A percentile compares a stretch with the other conserved stretches of the same genome.
Evolutionary conservation across 2,329 filamentous ascomycete genomes (phyloP).

Genomic region (Leptodontidium sp.): DNA sequence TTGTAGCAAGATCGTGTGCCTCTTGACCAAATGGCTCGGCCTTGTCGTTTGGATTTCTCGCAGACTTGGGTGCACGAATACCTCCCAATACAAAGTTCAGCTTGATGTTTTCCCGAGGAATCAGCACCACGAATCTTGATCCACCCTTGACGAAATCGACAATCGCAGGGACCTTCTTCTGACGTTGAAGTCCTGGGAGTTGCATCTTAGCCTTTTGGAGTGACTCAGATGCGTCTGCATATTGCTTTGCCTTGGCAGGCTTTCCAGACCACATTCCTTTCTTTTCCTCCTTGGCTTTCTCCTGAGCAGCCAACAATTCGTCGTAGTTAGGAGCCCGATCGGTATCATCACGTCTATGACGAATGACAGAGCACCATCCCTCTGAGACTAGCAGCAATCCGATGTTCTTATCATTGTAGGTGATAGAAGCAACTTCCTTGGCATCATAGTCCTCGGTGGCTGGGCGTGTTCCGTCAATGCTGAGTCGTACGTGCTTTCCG

Average conservation of each 20-base stretch:
- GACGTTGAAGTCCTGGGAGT: slow-evolving; percentile 83
- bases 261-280: slow-evolving; percentile 97
- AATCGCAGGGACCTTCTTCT: slow-evolving; percentile 90
- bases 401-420: slow-evolving; percentile 85
- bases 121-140: slow-evolving; percentile 88
- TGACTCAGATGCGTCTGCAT: slow-evolving; percentile 89
- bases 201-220: slow-evolving; percentile 96
- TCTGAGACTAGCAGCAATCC: slow-evolving; percentile 87
- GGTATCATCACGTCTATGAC: slow-evolving; percentile 92
- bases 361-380: slow-evolving; percentile 92
- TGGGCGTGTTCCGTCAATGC: slow-evolving; percentile 88
- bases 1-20: slow-evolving; percentile 89
- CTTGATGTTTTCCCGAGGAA: slow-evolving; percentile 93
- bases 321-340: slow-evolving; percentile 96
- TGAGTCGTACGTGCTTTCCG: slow-evolving; percentile 92
- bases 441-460: slow-evolving; percentile 92
- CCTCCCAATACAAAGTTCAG: slow-evolving; percentile 94
- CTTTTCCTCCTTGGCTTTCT: slow-evolving; percentile 82
- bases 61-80: slow-evolving; percentile 88
- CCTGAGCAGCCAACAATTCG: slow-evolving; percentile 81
- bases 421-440: slow-evolving; percentile 91
- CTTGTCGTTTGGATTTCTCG: slow-evolving; percentile 77
- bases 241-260: slow-evolving; percentile 81
- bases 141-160: slow-evolving; percentile 99
- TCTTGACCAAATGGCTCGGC: slow-evolving; percentile 96